Percentiles rank a stretch among this genome's conserved stretches.
phyloP scores from a whole-genome alignment of 805 yeast genomes.

The Schizosaccharomyces pombe region ASM294v3 CU329670.1:1532501-1533000 shows the following conservation, averaged over 20 bases:
- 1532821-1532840: conserved; percentile 53
- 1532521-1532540: conserved; percentile 83
- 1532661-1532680: conserved; percentile 25
- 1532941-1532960: conserved; percentile 30
- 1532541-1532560: conserved; percentile 56
- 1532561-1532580: background rate
- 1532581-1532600: conserved; percentile 71
- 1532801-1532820: conserved; percentile 61
- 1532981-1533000: conserved; percentile 16
- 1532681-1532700: conserved; percentile 43
- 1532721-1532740: conserved; percentile 73
- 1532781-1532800: conserved; percentile 90
- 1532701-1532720: conserved; percentile 58
- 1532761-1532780: conserved; percentile 78
- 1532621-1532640: conserved; percentile 60
- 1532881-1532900: conserved; percentile 48
- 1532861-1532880: conserved; percentile 63
- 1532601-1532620: conserved; percentile 83
- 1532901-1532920: conserved; percentile 36
- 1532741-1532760: conserved; percentile 79
- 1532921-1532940: conserved; percentile 37
- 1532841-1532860: conserved; percentile 62
- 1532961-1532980: conserved; percentile 21
- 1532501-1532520: conserved; percentile 61
- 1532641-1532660: conserved; percentile 36